phyloP scores from a whole-genome alignment of 352 stramenopile species.

The Phytophthora uliginosa region DNA sequence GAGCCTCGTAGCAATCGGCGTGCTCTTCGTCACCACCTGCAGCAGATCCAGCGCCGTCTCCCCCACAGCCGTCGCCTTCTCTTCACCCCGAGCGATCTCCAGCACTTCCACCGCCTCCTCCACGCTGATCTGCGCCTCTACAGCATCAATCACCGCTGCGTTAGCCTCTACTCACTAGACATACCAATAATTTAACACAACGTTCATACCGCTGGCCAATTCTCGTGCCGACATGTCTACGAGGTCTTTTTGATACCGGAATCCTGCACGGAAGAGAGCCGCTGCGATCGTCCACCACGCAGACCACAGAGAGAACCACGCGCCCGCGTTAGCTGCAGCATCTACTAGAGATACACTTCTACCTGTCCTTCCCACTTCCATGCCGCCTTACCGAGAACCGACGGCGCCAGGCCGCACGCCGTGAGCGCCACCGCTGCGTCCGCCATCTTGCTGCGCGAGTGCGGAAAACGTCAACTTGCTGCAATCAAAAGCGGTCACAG shows the following conservation, averaged over 20 bases:
- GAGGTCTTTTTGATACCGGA: constrained; percentile 69
- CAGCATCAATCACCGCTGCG: neutral
- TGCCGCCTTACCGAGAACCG: constrained; percentile 51
- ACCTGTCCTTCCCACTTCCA: neutral
- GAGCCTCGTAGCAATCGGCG: constrained; percentile 57
- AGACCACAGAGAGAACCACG: neutral
- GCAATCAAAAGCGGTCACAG: neutral
- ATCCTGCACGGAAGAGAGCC: constrained; percentile 67
- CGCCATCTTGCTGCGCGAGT: constrained; percentile 18
- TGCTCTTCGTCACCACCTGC: constrained; percentile 43
- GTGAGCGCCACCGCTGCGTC: constrained; percentile 47
- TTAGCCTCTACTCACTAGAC: neutral
- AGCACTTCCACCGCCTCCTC: constrained; percentile 47
- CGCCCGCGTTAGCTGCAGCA: neutral
- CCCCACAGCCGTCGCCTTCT: constrained; percentile 29
- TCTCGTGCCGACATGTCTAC: constrained; percentile 59
- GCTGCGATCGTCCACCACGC: constrained; percentile 32
- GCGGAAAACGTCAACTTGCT: constrained; percentile 17
- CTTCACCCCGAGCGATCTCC: constrained; percentile 24
- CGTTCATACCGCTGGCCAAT: constrained; percentile 56
- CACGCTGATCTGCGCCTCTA: constrained; percentile 54
- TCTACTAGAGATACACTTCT: neutral
- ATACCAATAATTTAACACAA: neutral
- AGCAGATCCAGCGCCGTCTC: constrained; percentile 57
- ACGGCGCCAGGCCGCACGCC: constrained; percentile 68